Evolutionary conservation across 164 flowering plant species (phyloP).

Genomic region (Akebia trifoliata): DNA sequence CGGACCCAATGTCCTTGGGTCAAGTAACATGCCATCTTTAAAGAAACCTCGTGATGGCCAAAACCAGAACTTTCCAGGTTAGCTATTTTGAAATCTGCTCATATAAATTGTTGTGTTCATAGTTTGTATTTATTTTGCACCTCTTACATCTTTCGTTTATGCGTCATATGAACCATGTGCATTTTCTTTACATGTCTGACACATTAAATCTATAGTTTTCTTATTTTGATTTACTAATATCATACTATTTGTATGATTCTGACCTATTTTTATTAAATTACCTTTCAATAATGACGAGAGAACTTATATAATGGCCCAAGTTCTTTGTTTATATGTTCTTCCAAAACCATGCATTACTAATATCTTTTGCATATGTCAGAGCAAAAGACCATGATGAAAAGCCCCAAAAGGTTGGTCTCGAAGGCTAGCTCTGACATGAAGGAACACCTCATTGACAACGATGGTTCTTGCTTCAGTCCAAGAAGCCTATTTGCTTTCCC

Average conservation of each 20-base stretch:
- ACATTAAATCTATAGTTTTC: not conserved
- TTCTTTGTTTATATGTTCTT: not conserved
- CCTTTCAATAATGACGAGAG: too few relatives aligned
- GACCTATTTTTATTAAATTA: too few relatives aligned
- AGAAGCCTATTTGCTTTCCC: conserved; percentile 62
- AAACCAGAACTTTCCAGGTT: conserved; percentile 50
- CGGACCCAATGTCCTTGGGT: conserved; percentile 23
- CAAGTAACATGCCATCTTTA: conserved; percentile 22
- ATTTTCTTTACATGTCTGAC: not conserved
- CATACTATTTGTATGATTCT: too few relatives aligned
- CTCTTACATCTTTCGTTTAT: not conserved
- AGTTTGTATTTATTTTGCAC: not conserved
- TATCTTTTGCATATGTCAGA: conserved; percentile 36
- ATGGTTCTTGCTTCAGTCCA: conserved; percentile 57
- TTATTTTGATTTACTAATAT: too few relatives aligned
- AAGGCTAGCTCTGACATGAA: conserved; percentile 35
- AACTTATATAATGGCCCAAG: too few relatives aligned
- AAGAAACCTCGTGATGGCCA: conserved; percentile 46
- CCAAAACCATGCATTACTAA: not conserved
- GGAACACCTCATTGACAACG: conserved; percentile 41
- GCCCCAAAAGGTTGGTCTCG: conserved; percentile 40
- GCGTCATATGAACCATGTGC: not conserved
- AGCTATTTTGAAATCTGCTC: conserved; percentile 3
- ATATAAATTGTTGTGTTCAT: not conserved
- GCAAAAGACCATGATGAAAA: conserved; percentile 36